Evolutionary conservation across 805 yeast genomes (phyloP).

Genomic region (Metschnikowia arizonensis): DNA sequence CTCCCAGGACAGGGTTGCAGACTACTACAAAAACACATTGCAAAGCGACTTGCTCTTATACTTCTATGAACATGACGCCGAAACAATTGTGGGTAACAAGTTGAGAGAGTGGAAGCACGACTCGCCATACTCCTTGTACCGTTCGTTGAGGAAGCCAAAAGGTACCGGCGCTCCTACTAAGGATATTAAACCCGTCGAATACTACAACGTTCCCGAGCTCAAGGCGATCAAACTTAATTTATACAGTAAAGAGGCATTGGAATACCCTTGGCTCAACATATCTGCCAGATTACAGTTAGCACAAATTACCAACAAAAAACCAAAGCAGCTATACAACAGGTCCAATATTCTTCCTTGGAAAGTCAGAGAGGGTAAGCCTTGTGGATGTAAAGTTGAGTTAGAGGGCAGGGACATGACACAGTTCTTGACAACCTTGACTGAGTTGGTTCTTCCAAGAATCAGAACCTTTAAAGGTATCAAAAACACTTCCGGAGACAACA

Average conservation of each 20-base stretch:
- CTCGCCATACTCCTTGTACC: conserved; percentile 84
- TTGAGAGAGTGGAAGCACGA: conserved; percentile 80
- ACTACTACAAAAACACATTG: conserved; percentile 71
- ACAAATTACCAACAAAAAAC: conserved; percentile 90
- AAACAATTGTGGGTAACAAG: conserved; percentile 57
- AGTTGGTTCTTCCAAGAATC: conserved; percentile 87
- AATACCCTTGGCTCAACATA: conserved; percentile 66
- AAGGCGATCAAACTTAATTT: conserved; percentile 69
- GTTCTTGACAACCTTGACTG: conserved; percentile 81
- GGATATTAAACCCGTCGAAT: conserved; percentile 63
- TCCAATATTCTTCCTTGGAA: conserved; percentile 83
- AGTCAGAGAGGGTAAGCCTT: conserved; percentile 78
- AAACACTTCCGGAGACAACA: conserved; percentile 72
- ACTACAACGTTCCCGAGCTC: conserved; percentile 68
- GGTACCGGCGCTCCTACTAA: conserved; percentile 75
- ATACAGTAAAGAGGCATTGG: conserved; percentile 68
- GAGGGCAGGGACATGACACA: conserved; percentile 80
- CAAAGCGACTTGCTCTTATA: conserved; percentile 75
- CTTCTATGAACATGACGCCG: conserved; percentile 64
- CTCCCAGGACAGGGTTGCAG: conserved; percentile 74
- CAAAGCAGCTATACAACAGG: conserved; percentile 66
- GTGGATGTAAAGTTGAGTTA: conserved; percentile 84
- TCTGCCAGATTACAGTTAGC: conserved; percentile 77
- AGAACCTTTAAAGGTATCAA: conserved; percentile 81
- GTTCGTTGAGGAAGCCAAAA: conserved; percentile 69